Evolutionary conservation across 2,329 filamentous ascomycete species (phyloP), one percentile per base, ranked within the genome.

Genomic region (Fusarium kyushuense): DNA sequence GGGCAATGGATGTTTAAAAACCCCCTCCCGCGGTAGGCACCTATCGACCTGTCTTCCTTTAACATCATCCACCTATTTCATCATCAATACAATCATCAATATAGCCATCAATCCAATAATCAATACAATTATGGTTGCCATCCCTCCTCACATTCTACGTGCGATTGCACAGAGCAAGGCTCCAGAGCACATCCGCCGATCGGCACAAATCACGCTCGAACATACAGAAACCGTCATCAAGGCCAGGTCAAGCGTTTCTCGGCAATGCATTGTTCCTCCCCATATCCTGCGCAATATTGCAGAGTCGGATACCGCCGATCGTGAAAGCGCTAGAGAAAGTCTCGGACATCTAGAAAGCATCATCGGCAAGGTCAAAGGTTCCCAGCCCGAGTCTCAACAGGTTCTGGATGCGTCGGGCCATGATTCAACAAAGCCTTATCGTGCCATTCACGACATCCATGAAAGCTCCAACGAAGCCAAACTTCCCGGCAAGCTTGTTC

Each of bases 61-160:
- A 25, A 17, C 30, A 29, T 32, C n/a, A 21, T 6, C 5, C 27
- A 4, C 21, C 16, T 43, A 12, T 32, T 43, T 35, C 5, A 54
- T 36, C 38, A 16, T 36, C 25, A 27, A 16, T 9, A 35, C 10
- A 17, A 33, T 33, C 35, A 19, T 19, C 35, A 7, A 12, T 4
- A 17, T 9, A 7, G 17, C 17, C 6, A 9, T 17, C 16, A 9
- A 16, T 33, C 16, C 16, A 9, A 13, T 30, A 12, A 43, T 25
- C 25, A 53, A 23, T 23, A 7, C 4, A 4, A 25, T 25, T 7
- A 61, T 61, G 58, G 54, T 60, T n/a, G 45, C 40, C 17, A 19
- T 84, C 6, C 83, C 83, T 21, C 83, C 83, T 21, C 80, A 85
- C 57, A 76, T 85, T 13, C 77, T 85, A 23, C 75, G 72, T 32